Percentiles rank a stretch among this genome's conserved stretches.
phyloP scores from a whole-genome alignment of 2,329 filamentous ascomycete genomes.

The Ceratocystiopsis brevicomis region DNA sequence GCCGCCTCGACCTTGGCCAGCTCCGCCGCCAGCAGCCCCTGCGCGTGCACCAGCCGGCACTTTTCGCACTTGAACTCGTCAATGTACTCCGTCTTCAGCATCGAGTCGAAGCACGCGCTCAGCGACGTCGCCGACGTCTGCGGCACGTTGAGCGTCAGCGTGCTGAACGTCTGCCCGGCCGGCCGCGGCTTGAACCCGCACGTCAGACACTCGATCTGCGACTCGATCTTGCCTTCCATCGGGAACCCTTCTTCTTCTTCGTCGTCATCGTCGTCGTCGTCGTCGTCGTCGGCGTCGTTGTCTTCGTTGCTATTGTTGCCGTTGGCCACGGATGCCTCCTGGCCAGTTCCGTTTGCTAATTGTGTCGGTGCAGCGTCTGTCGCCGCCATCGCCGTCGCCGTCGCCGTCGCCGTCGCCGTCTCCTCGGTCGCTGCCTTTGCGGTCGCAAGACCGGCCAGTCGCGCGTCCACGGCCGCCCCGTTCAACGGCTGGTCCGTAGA shows the following conservation, averaged over 20 bases:
- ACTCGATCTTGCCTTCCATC: slow-evolving; percentile 78
- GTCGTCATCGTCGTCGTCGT: slow-evolving; percentile 13
- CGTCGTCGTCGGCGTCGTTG: slow-evolving; percentile 14
- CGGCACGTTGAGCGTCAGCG: slow-evolving; percentile 78
- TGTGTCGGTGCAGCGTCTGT: too few species aligned
- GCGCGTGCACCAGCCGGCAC: slow-evolving; percentile 69
- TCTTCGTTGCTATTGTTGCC: too few species aligned
- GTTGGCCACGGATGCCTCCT: not conserved
- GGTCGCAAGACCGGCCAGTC: slow-evolving; percentile 5
- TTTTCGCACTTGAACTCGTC: slow-evolving; percentile 94
- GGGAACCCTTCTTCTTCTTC: slow-evolving; percentile 60
- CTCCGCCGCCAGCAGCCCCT: slow-evolving; percentile 43
- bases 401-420: not conserved
- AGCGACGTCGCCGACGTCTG: slow-evolving; percentile 65
- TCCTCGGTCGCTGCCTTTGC: not conserved
- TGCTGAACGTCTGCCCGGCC: slow-evolving; percentile 70
- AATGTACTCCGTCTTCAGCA: slow-evolving; percentile 89
- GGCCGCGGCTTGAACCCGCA: slow-evolving; percentile 82
- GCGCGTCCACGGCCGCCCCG: slow-evolving; percentile 4
- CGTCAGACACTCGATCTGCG: slow-evolving; percentile 82
- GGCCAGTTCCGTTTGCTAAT: too few species aligned
- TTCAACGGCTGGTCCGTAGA: not conserved
- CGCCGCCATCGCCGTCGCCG: too few species aligned
- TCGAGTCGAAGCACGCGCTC: slow-evolving; percentile 75
- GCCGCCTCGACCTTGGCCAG: slow-evolving; percentile 33